phyloP scores from a whole-genome alignment of 345 rosid species.

The Dovyalis caffra region DNA sequence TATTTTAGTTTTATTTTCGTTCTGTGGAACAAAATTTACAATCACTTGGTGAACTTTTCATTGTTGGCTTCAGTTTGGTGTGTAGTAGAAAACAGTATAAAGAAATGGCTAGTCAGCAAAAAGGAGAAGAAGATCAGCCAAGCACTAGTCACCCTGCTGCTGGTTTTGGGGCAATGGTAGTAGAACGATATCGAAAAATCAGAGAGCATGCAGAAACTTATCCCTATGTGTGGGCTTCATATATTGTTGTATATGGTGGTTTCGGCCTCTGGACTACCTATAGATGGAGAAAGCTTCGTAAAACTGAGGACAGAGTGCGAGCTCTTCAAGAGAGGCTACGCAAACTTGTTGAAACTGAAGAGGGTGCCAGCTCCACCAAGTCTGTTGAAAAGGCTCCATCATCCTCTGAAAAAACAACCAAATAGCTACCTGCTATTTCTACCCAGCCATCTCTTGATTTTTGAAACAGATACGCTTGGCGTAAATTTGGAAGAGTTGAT shows the following conservation, averaged over 20 bases:
- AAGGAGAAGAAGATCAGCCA: constrained; percentile 35
- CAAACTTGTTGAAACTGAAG: constrained; percentile 53
- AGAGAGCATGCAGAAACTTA: constrained; percentile 78
- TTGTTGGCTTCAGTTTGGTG: neutral
- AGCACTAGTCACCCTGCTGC: constrained; percentile 26
- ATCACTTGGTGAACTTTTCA: neutral
- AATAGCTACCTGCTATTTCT: neutral
- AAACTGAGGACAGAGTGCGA: constrained; percentile 85
- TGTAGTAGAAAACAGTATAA: neutral
- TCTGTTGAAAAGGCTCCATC: constrained; percentile 1
- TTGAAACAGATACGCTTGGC: neutral
- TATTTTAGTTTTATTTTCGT: neutral
- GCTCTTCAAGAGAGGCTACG: constrained; percentile 66
- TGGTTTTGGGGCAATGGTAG: constrained; percentile 40
- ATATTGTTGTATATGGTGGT: constrained; percentile 79
- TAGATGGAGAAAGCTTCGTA: constrained; percentile 83
- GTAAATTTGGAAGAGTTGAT: neutral
- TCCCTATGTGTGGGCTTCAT: constrained; percentile 93
- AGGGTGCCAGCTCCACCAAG: constrained; percentile 25
- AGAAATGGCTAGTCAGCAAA: constrained; percentile 42
- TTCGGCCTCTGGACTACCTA: constrained; percentile 66
- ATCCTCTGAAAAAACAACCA: constrained; percentile 4
- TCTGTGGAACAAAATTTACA: neutral
- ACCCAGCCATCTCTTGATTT: neutral
- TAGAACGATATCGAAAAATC: constrained; percentile 52